These are phyloP conservation scores for Arabidopsis suecica DNA, from an alignment of 345 rosid species.

Conservation along the genomic window DNA sequence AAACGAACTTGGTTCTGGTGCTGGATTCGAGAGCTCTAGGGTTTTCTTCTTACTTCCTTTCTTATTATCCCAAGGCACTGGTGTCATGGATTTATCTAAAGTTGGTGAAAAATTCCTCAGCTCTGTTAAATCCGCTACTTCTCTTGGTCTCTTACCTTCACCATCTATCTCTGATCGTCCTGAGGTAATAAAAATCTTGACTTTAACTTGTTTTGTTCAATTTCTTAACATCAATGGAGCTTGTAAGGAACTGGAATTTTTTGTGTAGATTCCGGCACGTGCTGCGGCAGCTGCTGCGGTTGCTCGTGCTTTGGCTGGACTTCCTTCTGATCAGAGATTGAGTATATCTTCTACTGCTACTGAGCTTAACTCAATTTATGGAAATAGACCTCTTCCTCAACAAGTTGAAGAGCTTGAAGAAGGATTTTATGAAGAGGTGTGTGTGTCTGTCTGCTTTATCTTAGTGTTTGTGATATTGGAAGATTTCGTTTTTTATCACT, in stretches of 20 bases:
- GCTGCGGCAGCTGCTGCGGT: slow-evolving; percentile 98
- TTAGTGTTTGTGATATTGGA: background rate
- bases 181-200: slow-evolving; percentile 54
- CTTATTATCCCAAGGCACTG: slow-evolving; percentile 71
- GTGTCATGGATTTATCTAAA: slow-evolving; percentile 83
- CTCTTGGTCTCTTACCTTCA: slow-evolving; percentile 86
- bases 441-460: background rate
- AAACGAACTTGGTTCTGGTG: slow-evolving; percentile 51
- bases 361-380: slow-evolving; percentile 77
- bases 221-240: background rate
- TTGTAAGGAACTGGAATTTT: background rate
- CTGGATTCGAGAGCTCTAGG: slow-evolving; percentile 79
- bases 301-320: slow-evolving; percentile 88
- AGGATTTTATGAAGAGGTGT: slow-evolving; percentile 87
- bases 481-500: background rate
- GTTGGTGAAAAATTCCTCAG: slow-evolving; percentile 91
- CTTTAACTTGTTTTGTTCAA: background rate
- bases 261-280: slow-evolving; percentile 86
- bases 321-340: slow-evolving; percentile 80
- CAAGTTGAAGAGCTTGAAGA: slow-evolving; percentile 71
- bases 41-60: slow-evolving; percentile 84
- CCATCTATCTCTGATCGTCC: slow-evolving; percentile 76
- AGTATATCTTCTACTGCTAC: slow-evolving; percentile 81
- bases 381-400: slow-evolving; percentile 64
- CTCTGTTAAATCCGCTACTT: slow-evolving; percentile 93